A percentile compares a stretch with the other conserved stretches of the same genome.
These are phyloP conservation scores for Rutstroemia sp. DNA, from an alignment of 2,329 filamentous ascomycete genomes.

Conservation along the genomic window DNA sequence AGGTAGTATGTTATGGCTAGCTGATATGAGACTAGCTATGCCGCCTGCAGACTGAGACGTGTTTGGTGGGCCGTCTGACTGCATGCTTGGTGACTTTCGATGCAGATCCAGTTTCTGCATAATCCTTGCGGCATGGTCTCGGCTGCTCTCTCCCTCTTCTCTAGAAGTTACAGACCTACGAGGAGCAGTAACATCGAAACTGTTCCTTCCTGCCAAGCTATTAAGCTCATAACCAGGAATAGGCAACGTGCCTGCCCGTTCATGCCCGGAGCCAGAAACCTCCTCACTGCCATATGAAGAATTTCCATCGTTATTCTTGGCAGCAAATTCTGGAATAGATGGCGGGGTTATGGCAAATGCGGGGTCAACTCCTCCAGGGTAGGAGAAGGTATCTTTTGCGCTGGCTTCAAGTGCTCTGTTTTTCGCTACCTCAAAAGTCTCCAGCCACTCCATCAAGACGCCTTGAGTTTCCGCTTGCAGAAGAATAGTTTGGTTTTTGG, in stretches of 20 bases:
- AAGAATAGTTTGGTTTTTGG: conserved; percentile 83
- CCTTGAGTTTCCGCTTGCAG: conserved; percentile 88
- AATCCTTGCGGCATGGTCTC: conserved; percentile 78
- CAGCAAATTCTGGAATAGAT: conserved; percentile 82
- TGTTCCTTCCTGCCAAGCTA: conserved; percentile 54
- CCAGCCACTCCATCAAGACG: conserved; percentile 91
- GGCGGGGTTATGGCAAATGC: conserved; percentile 92
- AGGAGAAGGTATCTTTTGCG: conserved; percentile 35
- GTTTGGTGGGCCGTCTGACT: conserved; percentile 33
- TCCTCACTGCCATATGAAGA: conserved; percentile 40
- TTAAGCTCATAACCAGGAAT: conserved; percentile 44
- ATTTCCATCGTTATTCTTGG: conserved; percentile 65
- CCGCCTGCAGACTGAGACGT: conserved; percentile 42
- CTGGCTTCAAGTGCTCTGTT: conserved; percentile 78
- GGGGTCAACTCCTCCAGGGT: conserved; percentile 51
- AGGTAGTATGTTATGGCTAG: conserved; percentile 72
- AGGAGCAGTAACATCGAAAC: conserved; percentile 57
- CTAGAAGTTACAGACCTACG: conserved; percentile 48
- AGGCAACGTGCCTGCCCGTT: conserved; percentile 58
- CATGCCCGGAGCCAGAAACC: conserved; percentile 33
- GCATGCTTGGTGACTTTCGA: conserved; percentile 55
- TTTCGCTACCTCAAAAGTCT: conserved; percentile 89
- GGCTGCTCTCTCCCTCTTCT: conserved; percentile 66
- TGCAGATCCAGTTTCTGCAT: conserved; percentile 91
- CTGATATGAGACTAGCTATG: conserved; percentile 78